These are phyloP conservation scores for Mediolabrus comicus DNA, from an alignment of 108 stramenopile genomes.

Conservation along the genomic window DNA sequence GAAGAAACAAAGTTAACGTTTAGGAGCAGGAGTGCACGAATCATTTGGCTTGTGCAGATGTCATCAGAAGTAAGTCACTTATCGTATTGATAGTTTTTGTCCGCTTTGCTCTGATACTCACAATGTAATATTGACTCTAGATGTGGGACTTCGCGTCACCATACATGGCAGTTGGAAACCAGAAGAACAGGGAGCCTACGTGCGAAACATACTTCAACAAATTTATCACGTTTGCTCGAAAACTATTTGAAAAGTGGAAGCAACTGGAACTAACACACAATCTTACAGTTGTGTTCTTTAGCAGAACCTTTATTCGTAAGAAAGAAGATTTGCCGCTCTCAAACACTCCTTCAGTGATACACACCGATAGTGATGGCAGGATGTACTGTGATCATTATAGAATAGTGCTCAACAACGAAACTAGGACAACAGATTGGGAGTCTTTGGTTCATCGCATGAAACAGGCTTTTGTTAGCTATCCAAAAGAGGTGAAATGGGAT, in stretches of 20 bases:
- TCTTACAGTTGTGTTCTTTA: constrained; percentile 94
- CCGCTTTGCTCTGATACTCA: too few species aligned
- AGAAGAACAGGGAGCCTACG: constrained; percentile 49
- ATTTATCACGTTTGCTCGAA: constrained; percentile 70
- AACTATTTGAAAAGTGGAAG: constrained; percentile 87
- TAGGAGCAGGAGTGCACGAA: constrained; percentile 89
- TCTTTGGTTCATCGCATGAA: constrained; percentile 81
- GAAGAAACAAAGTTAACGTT: constrained; percentile 89
- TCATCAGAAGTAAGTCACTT: too few species aligned
- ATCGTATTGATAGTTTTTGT: too few species aligned
- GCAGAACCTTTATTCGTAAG: constrained; percentile 69
- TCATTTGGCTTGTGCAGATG: constrained; percentile 97
- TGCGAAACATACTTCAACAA: constrained; percentile 87
- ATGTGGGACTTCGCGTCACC: constrained; percentile 96
- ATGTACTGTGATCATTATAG: constrained; percentile 86
- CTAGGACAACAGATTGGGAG: constrained; percentile 66
- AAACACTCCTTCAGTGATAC: constrained; percentile 11
- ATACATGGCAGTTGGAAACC: constrained; percentile 44
- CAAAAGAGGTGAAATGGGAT: constrained; percentile 82
- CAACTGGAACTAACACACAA: constrained; percentile 86
- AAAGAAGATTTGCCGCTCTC: constrained; percentile 10
- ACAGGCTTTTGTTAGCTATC: constrained; percentile 86
- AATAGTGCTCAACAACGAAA: constrained; percentile 94
- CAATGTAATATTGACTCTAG: too few species aligned
- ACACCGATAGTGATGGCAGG: constrained; percentile 74